These are phyloP conservation scores for Cutaneotrichosporon sp. DNA, from an alignment of 1,284 basidiomycete species.

Conservation along the genomic window DNA sequence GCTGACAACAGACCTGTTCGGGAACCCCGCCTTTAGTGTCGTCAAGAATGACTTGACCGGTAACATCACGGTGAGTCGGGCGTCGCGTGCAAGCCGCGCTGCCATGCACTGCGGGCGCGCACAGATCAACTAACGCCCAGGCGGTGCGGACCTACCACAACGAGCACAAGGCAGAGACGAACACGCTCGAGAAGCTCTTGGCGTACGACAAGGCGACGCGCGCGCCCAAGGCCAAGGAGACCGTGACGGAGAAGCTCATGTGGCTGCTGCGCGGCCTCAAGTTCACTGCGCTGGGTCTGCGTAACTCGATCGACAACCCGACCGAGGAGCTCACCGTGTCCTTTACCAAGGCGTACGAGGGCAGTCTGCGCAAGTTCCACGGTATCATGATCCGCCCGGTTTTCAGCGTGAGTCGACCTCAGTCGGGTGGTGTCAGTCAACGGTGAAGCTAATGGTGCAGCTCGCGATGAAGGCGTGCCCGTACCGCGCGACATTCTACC, in stretches of 20 bases:
- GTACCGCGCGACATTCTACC: constrained; percentile 81
- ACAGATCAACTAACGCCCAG: constrained; percentile 51
- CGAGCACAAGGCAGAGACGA: constrained; percentile 59
- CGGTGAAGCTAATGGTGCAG: constrained; percentile 51
- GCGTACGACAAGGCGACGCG: constrained; percentile 65
- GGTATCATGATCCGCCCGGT: constrained; percentile 79
- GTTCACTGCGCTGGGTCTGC: constrained; percentile 83
- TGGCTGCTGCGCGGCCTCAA: constrained; percentile 87
- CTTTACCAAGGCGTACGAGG: constrained; percentile 79
- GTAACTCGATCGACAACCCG: constrained; percentile 64
- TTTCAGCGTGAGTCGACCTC: constrained; percentile 70
- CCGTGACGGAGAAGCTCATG: constrained; percentile 77
- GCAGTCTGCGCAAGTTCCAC: constrained; percentile 78
- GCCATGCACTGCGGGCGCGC: no score
- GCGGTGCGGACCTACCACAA: constrained; percentile 82
- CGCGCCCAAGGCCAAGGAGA: constrained; percentile 31
- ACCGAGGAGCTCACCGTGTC: constrained; percentile 65
- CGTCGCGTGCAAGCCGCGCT: background rate
- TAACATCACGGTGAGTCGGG: constrained; percentile 72
- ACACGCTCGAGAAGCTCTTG: constrained; percentile 79
- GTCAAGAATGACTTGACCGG: constrained; percentile 87
- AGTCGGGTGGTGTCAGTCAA: constrained; percentile 61
- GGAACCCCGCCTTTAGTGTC: constrained; percentile 74
- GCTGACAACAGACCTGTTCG: constrained; percentile 66
- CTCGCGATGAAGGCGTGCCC: constrained; percentile 97